These are phyloP conservation scores for Sporothrix sp. DNA, from an alignment of 2,329 filamentous ascomycete genomes.

Conservation along the genomic window DNA sequence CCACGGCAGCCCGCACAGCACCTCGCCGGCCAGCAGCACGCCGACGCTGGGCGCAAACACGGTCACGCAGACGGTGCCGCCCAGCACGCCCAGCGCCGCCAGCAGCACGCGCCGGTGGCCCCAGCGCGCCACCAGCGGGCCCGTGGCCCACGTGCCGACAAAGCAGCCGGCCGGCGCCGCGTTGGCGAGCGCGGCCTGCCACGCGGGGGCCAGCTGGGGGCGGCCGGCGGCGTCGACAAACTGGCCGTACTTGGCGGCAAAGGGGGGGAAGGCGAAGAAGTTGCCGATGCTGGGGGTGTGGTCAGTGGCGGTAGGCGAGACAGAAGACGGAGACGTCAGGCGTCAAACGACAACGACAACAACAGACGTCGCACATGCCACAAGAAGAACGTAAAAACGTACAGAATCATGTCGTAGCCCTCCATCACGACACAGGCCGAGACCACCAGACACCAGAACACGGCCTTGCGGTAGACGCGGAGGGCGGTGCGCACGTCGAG, in stretches of 20 bases:
- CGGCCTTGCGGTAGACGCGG: slow-evolving; percentile 16
- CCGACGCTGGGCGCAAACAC: slow-evolving; percentile 34
- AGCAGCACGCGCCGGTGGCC: slow-evolving; percentile 38
- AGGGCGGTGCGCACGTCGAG: slow-evolving; percentile 19
- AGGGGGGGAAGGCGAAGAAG: slow-evolving; percentile 19
- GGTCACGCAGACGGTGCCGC: slow-evolving; percentile 35
- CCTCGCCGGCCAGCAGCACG: slow-evolving; percentile 32
- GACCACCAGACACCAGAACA: slow-evolving; percentile 15
- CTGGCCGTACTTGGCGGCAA: slow-evolving; percentile 22
- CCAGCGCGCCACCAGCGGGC: slow-evolving; percentile 34
- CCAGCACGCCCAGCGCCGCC: slow-evolving; percentile 29
- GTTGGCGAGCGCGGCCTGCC: slow-evolving; percentile 38
- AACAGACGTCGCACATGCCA: no score
- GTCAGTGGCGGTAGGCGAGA: neutral
- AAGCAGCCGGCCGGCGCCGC: slow-evolving; percentile 35
- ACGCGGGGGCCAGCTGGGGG: slow-evolving; percentile 35
- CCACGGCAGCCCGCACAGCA: slow-evolving; percentile 33
- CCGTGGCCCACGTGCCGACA: slow-evolving; percentile 39
- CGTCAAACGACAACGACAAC: neutral
- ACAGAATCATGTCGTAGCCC: slow-evolving; percentile 21
- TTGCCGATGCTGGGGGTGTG: slow-evolving; percentile 16
- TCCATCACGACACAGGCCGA: slow-evolving; percentile 20
- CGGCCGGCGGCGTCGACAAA: slow-evolving; percentile 21
- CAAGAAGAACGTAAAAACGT: neutral
- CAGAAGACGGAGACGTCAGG: neutral